Base-by-base conservation (phyloP, 352 stramenopile species). In the Peronosclerospora sorghi region DNA sequence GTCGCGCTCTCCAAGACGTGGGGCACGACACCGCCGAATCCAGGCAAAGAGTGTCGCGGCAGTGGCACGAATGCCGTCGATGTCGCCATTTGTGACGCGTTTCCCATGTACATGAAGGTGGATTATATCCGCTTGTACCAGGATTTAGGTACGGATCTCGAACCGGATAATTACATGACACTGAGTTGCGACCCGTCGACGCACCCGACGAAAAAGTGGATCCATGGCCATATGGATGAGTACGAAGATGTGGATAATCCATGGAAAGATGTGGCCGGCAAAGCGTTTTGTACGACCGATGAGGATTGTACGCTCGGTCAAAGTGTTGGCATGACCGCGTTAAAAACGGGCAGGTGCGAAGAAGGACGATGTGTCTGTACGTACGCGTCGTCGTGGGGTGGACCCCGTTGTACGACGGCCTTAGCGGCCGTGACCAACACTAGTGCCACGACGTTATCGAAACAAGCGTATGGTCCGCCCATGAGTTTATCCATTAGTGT, bases 71-170 rank as follows among this genome's bases (percentile, higher is more conserved):
- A 45, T 18, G 40, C 56, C 0, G 50, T 69, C 68, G 60, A 41
- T 1, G 76, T 69, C 28, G 39, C 30, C 13, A 74, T 80, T 35
- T 80, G 68, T 37, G 59, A 74, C 35, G 35, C 52, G 0, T 76
- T 80, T 43, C 68, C 68, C 8, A 38, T 76, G 54, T 76, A 62
- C 45, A 36, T 93, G 45, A 78, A 82, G 35, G 76, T 96, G 45
- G 85, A 96, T 66, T 83, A 79, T 40, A 71, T 95, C 20, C 74
- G 86, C 10, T 37, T 95, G 10, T 96, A 95, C 51, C 86, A 96
- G 54, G 58, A 75, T 26, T 30, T 49, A 65, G 78, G 24, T 4
- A 42, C 47, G 12, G 44, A 65, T 20, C 37, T 57, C 0, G 47
- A 81, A 0, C 41, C 34, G 0, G 51, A 59, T 34, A 59, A 62